Base-by-base conservation (phyloP, 75 land plant genomes). In the Adiantum capillusveneris region DNA sequence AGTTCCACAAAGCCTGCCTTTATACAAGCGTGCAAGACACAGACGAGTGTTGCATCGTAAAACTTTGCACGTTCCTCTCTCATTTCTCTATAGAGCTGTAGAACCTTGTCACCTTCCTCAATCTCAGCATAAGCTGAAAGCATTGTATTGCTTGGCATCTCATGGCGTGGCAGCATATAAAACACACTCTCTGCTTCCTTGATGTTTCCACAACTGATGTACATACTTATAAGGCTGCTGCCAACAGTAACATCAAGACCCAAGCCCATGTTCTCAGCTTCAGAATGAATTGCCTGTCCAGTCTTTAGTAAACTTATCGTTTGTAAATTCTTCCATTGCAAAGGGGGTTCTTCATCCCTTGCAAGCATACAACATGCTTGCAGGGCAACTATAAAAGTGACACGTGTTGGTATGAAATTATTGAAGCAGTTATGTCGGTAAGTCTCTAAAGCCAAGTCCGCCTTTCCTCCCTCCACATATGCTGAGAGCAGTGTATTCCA, bases 131-230 rank as follows among this genome's bases (percentile, higher is more conserved):
- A 46, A 17, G 17, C 50, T 21, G 50, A 46, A 21, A 46, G 50
- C 50, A 46, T 46, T n/a, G 22, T 14, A 21, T n/a, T 46, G 50
- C 17, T 6, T 14, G 14, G 5, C 50, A 46, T 67, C 14, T 58
- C 44, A 48, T 84, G 76, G 31, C n/a, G 49, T 9, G 34, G 43
- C 5, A 64, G 57, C 75, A 81, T 73, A 11, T 50, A 60, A 44
- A 74, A 76, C 9, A 79, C 71, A 31, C 25, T 25, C 7, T 63
- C 55, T 20, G 85, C 84, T 65, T 81, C 73, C 16, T 20, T 43
- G 69, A 75, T 64, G 24, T 50, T 42, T 31, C 73, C 76, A 58
- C 64, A 76, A 14, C 76, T 84, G 11, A 68, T 71, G 60, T 87
- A 78, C 66, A 67, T 68, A 37, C 43, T 59, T 30, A 73, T 37